Evolutionary conservation across 495 filamentous ascomycete genomes (phyloP), one percentile per base, ranked within the genome.

Genomic region (Lepraria neglecta): DNA sequence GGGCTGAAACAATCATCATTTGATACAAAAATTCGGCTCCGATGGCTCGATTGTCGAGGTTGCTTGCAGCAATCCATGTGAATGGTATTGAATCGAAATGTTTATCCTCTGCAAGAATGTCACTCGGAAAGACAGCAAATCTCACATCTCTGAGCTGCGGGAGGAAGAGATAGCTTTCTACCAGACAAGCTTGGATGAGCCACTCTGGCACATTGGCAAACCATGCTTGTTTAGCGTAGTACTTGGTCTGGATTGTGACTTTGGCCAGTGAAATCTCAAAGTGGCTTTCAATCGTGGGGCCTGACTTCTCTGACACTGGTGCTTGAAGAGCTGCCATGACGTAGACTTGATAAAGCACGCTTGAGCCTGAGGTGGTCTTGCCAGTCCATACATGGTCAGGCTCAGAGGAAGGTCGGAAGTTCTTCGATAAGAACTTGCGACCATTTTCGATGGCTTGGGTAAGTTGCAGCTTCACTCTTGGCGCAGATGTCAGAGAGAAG

Each of bases 1-100:
- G 60, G 53, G 75, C 50, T 0, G 72, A 73, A 19, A 77, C 28
- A 7, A 72, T 54, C 68, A 77, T 73, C 75, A 79, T 77, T 19
- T 79, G 74, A 21, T 51, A 66, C 21, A 77, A 47, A 3, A 69
- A 35, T 0, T 59, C 54, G 4, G 60, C 40, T 5, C 60, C 64
- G 19, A 63, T 48, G 15, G 31, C 51, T 30, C 60, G 46, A 3
- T 58, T 43, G 10, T 63, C 56, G 14, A 66, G 21, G 7, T 30
- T 63, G 43, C 51, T 66, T n/a, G 64, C 31, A 11, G 50, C 42
- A 19, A 66, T 57, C 64, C 64, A 66, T 3, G 38, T 59, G 6
- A 62, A 66, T 24, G 64, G 60, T 38, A 63, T 63, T 14, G 51
- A 54, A 6, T 46, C 64, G 60, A 63, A 63, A 44, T 66, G 56